Conservation (phyloP, 257 asterid species). For the Solanum pennellii region DNA sequence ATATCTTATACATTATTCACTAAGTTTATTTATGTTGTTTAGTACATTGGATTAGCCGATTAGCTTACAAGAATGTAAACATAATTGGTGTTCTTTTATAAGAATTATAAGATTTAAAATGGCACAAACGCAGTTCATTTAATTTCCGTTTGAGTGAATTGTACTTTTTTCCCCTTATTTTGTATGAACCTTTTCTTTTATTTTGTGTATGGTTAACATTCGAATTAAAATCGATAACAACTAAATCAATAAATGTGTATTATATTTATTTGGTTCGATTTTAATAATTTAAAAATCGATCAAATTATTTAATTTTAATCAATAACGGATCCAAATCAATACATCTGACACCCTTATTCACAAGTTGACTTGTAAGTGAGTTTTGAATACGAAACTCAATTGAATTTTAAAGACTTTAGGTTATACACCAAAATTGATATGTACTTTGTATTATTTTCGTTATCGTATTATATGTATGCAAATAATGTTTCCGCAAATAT, state of each 20-base stretch:
- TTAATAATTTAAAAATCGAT: too few species aligned
- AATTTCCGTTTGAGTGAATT: not conserved
- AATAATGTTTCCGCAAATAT: too few species aligned
- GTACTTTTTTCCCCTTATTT: not conserved
- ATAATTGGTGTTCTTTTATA: not conserved
- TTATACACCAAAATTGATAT: not conserved
- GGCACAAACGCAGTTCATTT: not conserved
- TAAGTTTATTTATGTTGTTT: not conserved
- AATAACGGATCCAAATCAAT: not conserved
- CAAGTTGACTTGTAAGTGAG: not conserved
- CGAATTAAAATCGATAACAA: too few species aligned
- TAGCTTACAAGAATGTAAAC: not conserved
- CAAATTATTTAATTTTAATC: too few species aligned
- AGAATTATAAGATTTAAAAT: not conserved
- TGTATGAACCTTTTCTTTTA: not conserved
- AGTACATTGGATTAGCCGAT: not conserved
- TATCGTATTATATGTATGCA: too few species aligned
- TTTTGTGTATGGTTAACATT: not conserved
- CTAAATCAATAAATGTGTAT: too few species aligned
- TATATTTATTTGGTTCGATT: too few species aligned
- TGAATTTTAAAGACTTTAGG: not conserved
- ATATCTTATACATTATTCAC: not conserved
- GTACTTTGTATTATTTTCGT: not conserved
- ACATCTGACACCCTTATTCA: not conserved
- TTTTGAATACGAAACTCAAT: not conserved